Evolutionary conservation across 306 rosid genomes (phyloP).

Genomic region (Casuarina equisetifolia): DNA sequence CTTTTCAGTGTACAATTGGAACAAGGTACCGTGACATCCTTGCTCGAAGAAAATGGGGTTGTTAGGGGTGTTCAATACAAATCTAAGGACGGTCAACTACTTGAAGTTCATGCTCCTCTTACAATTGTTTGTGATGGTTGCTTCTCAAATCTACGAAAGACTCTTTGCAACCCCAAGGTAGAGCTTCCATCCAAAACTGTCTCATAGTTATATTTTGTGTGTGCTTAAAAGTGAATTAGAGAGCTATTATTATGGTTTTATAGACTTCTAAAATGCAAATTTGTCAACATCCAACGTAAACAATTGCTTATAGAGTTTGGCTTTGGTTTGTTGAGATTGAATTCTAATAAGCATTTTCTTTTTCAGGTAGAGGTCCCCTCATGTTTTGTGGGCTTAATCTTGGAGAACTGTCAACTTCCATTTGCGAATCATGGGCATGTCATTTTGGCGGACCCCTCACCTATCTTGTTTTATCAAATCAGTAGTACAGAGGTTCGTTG

Average conservation of each 20-base stretch:
- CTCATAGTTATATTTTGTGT: too few species aligned
- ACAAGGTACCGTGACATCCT: slow-evolving; percentile 63
- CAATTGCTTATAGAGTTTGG: too few species aligned
- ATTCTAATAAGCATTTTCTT: neutral
- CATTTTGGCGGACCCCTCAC: slow-evolving; percentile 57
- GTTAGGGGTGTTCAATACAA: slow-evolving; percentile 64
- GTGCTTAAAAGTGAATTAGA: neutral
- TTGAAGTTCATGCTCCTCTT: slow-evolving; percentile 57
- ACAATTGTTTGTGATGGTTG: slow-evolving; percentile 72
- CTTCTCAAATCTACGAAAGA: slow-evolving; percentile 62
- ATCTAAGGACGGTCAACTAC: slow-evolving; percentile 48
- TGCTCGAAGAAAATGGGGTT: slow-evolving; percentile 54
- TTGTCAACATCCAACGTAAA: too few species aligned
- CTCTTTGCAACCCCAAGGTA: slow-evolving; percentile 66
- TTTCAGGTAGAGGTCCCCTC: slow-evolving; percentile 55
- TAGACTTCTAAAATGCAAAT: too few species aligned
- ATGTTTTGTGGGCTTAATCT: slow-evolving; percentile 49
- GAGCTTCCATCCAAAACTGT: slow-evolving; percentile 11
- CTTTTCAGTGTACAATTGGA: slow-evolving; percentile 49
- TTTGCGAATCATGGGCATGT: slow-evolving; percentile 61
- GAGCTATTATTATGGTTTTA: slow-evolving; percentile 3
- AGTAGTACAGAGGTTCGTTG: slow-evolving; percentile 61
- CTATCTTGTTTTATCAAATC: slow-evolving; percentile 58
- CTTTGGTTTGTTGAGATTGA: too few species aligned
- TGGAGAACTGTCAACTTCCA: slow-evolving; percentile 60